Conservation (phyloP, 176 grass and related monocot genomes). For the Aechmea fasciata region DNA sequence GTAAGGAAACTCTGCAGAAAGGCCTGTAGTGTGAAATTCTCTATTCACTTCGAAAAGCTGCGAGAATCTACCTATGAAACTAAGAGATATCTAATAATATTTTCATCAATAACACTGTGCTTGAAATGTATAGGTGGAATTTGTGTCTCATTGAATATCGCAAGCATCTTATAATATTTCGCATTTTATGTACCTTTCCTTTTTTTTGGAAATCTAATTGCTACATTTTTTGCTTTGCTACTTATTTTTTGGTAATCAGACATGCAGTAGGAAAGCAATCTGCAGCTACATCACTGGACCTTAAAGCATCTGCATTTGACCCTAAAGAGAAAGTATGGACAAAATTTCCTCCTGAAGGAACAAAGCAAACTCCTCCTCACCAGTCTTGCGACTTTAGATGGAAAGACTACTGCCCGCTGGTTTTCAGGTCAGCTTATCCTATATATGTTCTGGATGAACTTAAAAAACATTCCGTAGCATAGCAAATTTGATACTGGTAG, state of each 20-base stretch:
- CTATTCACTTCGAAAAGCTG: no score
- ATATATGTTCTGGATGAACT: background rate
- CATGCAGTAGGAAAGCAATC: constrained; percentile 63
- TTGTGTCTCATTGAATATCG: no score
- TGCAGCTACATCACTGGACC: constrained; percentile 35
- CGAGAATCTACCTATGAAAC: no score
- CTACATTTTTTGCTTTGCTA: background rate
- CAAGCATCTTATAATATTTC: no score
- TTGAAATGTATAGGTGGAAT: no score
- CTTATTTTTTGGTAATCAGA: constrained; percentile 23
- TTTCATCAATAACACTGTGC: no score
- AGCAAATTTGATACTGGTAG: no score
- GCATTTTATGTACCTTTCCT: no score
- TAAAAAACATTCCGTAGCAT: no score
- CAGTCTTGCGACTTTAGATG: constrained; percentile 57
- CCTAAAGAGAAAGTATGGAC: constrained; percentile 76
- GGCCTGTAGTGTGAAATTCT: no score
- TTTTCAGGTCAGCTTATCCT: constrained; percentile 52
- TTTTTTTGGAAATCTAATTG: background rate
- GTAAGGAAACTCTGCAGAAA: no score
- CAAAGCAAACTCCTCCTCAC: constrained; percentile 65
- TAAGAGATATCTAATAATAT: no score
- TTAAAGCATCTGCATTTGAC: constrained; percentile 36
- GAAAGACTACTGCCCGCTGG: constrained; percentile 89
- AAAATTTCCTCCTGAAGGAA: constrained; percentile 66